Evolutionary conservation across 2,329 filamentous ascomycete genomes (phyloP).

Genomic region (Xylaria sp.): DNA sequence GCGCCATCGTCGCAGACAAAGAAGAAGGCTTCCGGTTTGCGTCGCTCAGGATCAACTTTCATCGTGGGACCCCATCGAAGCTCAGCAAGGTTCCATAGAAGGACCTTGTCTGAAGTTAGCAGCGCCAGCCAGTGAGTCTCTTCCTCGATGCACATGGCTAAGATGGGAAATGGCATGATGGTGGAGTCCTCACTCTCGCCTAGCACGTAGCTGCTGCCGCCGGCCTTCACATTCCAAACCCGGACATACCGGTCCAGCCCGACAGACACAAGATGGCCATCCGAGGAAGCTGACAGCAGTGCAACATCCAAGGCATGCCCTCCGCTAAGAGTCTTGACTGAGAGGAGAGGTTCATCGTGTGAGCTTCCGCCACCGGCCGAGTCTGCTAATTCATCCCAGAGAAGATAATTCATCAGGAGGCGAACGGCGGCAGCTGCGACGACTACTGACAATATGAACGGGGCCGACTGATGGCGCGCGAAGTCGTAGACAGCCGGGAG

Average conservation of each 20-base stretch:
- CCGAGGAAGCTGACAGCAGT: slow-evolving; percentile 62
- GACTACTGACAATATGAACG: slow-evolving; percentile 65
- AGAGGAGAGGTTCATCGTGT: slow-evolving; percentile 55
- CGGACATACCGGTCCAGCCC: slow-evolving; percentile 71
- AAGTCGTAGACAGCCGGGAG: slow-evolving; percentile 69
- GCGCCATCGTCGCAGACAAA: slow-evolving; percentile 53
- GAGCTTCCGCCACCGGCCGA: slow-evolving; percentile 49
- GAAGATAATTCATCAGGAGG: slow-evolving; percentile 72
- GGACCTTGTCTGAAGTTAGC: slow-evolving; percentile 59
- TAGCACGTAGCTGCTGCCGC: slow-evolving; percentile 44
- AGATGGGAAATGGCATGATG: slow-evolving; percentile 58
- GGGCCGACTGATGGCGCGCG: slow-evolving; percentile 58
- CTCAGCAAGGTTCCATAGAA: slow-evolving; percentile 65
- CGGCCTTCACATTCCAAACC: slow-evolving; percentile 63
- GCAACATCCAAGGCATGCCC: slow-evolving; percentile 73
- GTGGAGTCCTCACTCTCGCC: slow-evolving; percentile 44
- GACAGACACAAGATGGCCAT: slow-evolving; percentile 69
- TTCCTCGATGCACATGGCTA: slow-evolving; percentile 67
- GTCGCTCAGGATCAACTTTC: slow-evolving; percentile 57
- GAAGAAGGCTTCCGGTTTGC: slow-evolving; percentile 64
- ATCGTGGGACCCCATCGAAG: slow-evolving; percentile 59
- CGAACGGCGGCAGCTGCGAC: slow-evolving; percentile 66
- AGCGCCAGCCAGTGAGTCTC: slow-evolving; percentile 68
- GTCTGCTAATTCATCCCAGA: slow-evolving; percentile 64
- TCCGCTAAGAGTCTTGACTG: slow-evolving; percentile 60